Percentiles rank a stretch among this genome's conserved stretches.
These are phyloP conservation scores for Camellia japonica DNA, from an alignment of 148 eudicot genomes.

Conservation along the genomic window DNA sequence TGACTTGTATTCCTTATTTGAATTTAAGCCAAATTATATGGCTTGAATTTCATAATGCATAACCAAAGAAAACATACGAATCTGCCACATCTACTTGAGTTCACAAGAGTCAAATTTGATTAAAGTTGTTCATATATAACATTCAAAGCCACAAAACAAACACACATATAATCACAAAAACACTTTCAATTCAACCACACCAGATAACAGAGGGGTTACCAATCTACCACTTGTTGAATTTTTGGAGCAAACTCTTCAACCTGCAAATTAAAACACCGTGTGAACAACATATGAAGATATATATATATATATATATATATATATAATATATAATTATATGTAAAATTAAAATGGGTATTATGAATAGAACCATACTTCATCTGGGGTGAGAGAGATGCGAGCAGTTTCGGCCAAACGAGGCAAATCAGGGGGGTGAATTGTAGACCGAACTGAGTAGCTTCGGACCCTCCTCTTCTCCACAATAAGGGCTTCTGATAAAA, in stretches of 20 bases:
- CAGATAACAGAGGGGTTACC: constrained; percentile 32
- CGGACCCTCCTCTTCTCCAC: not conserved
- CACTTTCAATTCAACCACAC: too few relatives aligned
- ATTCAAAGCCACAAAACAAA: not conserved
- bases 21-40: not conserved
- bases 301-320: not conserved
- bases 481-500: constrained; percentile 7
- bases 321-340: not conserved
- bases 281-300: not conserved
- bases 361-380: constrained; percentile 39
- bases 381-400: constrained; percentile 76
- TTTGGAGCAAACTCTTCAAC: constrained; percentile 86
- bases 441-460: constrained; percentile 25
- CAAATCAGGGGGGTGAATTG: constrained; percentile 71
- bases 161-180: not conserved
- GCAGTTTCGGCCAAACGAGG: constrained; percentile 71
- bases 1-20: not conserved
- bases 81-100: not conserved
- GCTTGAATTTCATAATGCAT: not conserved
- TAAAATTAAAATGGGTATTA: not conserved
- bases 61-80: not conserved
- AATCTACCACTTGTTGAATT: constrained; percentile 79
- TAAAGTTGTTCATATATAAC: not conserved
- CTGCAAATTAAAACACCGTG: constrained; percentile 21
- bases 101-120: not conserved